Percentiles rank a stretch among this genome's conserved stretches.
These are phyloP conservation scores for Flaveria trinervia DNA, from an alignment of 129 eudicot species.

Conservation along the genomic window DNA sequence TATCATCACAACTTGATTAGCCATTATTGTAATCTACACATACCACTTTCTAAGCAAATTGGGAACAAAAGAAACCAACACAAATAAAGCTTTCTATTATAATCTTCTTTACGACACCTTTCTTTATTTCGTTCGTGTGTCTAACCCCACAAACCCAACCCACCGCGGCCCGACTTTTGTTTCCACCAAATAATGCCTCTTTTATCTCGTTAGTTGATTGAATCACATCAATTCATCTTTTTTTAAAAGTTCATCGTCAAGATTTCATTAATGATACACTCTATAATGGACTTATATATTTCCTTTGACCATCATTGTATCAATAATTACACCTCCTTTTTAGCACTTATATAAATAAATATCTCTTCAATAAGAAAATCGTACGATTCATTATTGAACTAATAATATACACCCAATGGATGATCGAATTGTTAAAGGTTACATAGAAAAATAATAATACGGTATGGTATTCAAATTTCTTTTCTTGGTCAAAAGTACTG, in stretches of 20 bases:
- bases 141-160: slow-evolving; percentile 33
- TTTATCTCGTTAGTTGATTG: slow-evolving; percentile 31
- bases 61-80: slow-evolving; percentile 27
- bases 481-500: not conserved
- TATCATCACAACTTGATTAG: slow-evolving; percentile 28
- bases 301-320: slow-evolving; percentile 33
- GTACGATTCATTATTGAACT: not conserved
- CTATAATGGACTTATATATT: slow-evolving; percentile 34
- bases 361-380: not conserved
- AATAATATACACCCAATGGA: not conserved
- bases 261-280: slow-evolving; percentile 33
- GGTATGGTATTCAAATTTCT: not conserved
- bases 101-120: not conserved
- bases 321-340: slow-evolving; percentile 24
- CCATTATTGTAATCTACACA: slow-evolving; percentile 30
- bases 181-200: slow-evolving; percentile 44
- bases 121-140: slow-evolving; percentile 24
- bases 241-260: slow-evolving; percentile 25
- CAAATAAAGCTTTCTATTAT: slow-evolving; percentile 19
- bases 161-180: slow-evolving; percentile 22
- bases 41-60: slow-evolving; percentile 24
- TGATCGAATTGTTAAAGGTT: not conserved
- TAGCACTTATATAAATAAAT: not conserved
- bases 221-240: slow-evolving; percentile 26
- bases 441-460: not conserved